Evolutionary conservation across 139 green algal genomes (phyloP).

Genomic region (Desmodesmus armatus): DNA sequence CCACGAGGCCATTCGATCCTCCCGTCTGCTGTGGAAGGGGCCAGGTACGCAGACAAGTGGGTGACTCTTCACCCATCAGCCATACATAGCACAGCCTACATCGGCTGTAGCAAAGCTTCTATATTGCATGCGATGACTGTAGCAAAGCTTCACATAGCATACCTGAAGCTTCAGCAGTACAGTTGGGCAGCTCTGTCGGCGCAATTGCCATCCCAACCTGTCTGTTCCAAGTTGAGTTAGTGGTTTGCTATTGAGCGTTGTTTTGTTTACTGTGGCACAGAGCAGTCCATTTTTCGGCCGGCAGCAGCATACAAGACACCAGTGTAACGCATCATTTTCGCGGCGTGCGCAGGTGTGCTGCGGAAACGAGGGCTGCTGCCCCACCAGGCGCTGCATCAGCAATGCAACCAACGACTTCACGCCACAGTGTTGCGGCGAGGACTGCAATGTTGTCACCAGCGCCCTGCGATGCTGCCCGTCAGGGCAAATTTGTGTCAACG

Average conservation of each 20-base stretch:
- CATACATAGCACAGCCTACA: not conserved
- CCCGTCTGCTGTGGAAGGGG: constrained; percentile 11
- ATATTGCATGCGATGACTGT: no score
- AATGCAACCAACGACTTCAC: constrained; percentile 7
- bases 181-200: no score
- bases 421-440: constrained; percentile 3
- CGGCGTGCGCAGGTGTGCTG: constrained; percentile 17
- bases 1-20: not conserved
- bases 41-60: not conserved
- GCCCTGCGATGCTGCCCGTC: no score
- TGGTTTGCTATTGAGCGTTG: not conserved
- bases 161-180: no score
- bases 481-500: no score
- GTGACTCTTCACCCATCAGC: not conserved
- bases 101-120: not conserved
- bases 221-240: not conserved
- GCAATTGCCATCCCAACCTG: no score
- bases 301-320: no score
- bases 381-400: not conserved
- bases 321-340: not conserved
- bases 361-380: constrained; percentile 4
- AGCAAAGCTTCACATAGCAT: no score
- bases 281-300: no score
- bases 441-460: no score
- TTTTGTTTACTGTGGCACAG: not conserved